Percentiles rank a stretch among this genome's conserved stretches.
phyloP scores from a whole-genome alignment of 2,329 filamentous ascomycete genomes.

The Ceratocystis smalleyi region DNA sequence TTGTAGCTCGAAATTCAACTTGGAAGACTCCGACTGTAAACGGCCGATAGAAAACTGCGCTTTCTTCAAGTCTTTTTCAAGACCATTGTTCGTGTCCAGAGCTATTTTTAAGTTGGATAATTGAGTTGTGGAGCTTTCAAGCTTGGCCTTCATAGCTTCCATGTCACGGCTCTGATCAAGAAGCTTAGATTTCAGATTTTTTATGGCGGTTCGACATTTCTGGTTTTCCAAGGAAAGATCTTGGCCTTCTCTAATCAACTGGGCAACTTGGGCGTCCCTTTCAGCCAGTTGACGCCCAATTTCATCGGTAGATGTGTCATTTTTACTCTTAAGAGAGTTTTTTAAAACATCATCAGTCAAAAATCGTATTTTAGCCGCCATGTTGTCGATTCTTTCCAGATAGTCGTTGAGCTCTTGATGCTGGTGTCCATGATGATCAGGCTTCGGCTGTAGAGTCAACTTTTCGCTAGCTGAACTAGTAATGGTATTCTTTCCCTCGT shows the following conservation, averaged over 20 bases:
- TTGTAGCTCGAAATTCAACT: slow-evolving; percentile 46
- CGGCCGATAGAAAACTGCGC: slow-evolving; percentile 21
- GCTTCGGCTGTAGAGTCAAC: not conserved
- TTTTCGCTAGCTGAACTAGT: not conserved
- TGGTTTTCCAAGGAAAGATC: slow-evolving; percentile 75
- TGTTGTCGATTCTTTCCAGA: slow-evolving; percentile 76
- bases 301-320: slow-evolving; percentile 47
- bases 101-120: not conserved
- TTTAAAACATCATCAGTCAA: slow-evolving; percentile 66
- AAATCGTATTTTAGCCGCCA: slow-evolving; percentile 83
- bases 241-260: slow-evolving; percentile 83
- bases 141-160: slow-evolving; percentile 38
- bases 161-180: slow-evolving; percentile 50
- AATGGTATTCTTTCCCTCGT: not conserved
- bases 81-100: slow-evolving; percentile 41
- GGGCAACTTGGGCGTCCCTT: slow-evolving; percentile 77
- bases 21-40: slow-evolving; percentile 32
- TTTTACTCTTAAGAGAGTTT: slow-evolving; percentile 52
- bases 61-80: slow-evolving; percentile 29
- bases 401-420: slow-evolving; percentile 56
- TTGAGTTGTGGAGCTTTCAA: not conserved
- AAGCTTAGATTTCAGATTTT: slow-evolving; percentile 56
- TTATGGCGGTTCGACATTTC: slow-evolving; percentile 67
- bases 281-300: slow-evolving; percentile 67
- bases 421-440: slow-evolving; percentile 43